Evolutionary conservation across 2,329 filamentous ascomycete genomes (phyloP).

Genomic region (Colletotrichum sp.): DNA sequence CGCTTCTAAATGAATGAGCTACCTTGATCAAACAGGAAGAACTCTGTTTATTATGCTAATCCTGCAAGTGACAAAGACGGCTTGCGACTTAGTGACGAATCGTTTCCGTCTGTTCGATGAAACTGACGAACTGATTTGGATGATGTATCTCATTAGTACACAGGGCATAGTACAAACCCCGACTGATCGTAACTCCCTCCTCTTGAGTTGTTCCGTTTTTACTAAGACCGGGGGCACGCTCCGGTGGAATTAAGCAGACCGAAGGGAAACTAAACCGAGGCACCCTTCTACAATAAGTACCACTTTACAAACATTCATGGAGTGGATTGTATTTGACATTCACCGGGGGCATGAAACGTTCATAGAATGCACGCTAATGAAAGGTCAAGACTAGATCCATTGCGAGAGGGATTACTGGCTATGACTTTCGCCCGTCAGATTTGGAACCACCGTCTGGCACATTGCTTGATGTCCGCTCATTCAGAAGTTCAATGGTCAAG

Average conservation of each 20-base stretch:
- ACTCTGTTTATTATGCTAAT: fast-evolving
- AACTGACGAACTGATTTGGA: background rate
- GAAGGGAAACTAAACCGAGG: too few relatives aligned
- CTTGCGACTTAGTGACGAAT: fast-evolving
- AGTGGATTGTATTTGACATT: background rate
- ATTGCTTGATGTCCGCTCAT: background rate
- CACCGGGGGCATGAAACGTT: background rate
- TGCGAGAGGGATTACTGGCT: too few relatives aligned
- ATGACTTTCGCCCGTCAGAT: background rate
- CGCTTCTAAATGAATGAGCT: background rate
- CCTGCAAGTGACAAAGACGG: fast-evolving
- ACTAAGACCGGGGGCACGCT: too few relatives aligned
- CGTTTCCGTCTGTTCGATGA: background rate
- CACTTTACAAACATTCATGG: background rate
- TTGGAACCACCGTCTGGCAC: background rate
- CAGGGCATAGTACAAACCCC: too few relatives aligned
- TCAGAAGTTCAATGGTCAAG: background rate
- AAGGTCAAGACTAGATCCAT: too few relatives aligned
- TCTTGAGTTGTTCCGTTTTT: too few relatives aligned
- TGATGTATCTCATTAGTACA: too few relatives aligned
- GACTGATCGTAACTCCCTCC: background rate
- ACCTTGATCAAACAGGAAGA: background rate
- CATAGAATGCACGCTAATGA: background rate
- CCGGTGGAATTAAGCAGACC: background rate
- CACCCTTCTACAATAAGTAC: fast-evolving